phyloP scores from a whole-genome alignment of 805 yeast genomes.

The Isabelozyma heimii region DNA sequence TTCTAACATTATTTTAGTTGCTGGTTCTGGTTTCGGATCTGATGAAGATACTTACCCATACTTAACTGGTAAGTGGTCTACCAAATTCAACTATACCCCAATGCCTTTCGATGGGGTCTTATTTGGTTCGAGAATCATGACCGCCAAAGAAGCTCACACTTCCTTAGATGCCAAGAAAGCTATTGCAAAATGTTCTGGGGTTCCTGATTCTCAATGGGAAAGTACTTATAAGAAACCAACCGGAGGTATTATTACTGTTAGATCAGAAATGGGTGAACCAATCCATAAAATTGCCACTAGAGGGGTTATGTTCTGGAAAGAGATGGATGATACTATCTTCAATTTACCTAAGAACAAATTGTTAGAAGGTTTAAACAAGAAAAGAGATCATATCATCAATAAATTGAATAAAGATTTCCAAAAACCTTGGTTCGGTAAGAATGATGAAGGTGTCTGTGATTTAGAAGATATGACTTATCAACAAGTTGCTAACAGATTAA shows the following conservation, averaged over 20 bases:
- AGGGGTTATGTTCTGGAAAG: constrained; percentile 97
- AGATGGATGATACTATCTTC: constrained; percentile 91
- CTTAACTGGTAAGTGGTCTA: constrained; percentile 97
- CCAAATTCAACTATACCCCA: constrained; percentile 81
- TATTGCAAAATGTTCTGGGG: constrained; percentile 89
- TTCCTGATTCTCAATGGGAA: constrained; percentile 87
- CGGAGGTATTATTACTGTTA: constrained; percentile 95
- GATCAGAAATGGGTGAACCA: constrained; percentile 99
- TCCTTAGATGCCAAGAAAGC: constrained; percentile 92
- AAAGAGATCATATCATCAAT: constrained; percentile 81
- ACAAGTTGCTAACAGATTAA: constrained; percentile 82
- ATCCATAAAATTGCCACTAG: constrained; percentile 98
- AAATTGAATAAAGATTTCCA: constrained; percentile 92
- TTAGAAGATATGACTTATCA: constrained; percentile 93
- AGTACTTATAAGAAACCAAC: constrained; percentile 89
- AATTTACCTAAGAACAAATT: constrained; percentile 85
- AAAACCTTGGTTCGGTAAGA: constrained; percentile 95
- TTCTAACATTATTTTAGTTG: constrained; percentile 83
- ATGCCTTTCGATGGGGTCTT: constrained; percentile 99
- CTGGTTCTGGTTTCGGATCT: constrained; percentile 98
- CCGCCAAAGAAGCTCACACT: constrained; percentile 93
- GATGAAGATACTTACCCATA: constrained; percentile 97
- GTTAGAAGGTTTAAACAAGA: constrained; percentile 73
- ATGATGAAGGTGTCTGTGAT: constrained; percentile 79
- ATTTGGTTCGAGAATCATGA: constrained; percentile 96